Percentiles rank a stretch among this genome's conserved stretches.
Evolutionary conservation across 139 green algal species (phyloP).

Genomic region (Desmodesmus armatus): DNA sequence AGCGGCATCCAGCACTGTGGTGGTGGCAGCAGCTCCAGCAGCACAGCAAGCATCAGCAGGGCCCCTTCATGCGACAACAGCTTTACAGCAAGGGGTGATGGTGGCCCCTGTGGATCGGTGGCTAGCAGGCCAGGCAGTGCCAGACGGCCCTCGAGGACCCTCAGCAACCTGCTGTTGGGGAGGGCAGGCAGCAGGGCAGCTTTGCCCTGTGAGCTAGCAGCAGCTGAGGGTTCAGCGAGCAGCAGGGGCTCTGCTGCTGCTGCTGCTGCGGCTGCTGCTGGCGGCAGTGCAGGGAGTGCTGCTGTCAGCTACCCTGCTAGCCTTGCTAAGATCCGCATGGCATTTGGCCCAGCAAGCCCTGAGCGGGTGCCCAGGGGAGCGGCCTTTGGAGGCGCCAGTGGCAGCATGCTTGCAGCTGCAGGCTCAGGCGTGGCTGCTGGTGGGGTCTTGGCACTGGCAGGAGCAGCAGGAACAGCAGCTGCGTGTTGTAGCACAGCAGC

Average conservation of each 20-base stretch:
- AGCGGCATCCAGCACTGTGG: too few species aligned
- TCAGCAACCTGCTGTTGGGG: slow-evolving; percentile 23
- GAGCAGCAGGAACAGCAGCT: too few species aligned
- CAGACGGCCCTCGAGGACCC: not conserved
- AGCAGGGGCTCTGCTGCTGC: too few species aligned
- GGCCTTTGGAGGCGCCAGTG: too few species aligned
- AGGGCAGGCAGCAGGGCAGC: too few species aligned
- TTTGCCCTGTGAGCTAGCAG: too few species aligned
- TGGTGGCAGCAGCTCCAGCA: not conserved
- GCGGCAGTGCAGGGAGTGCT: not conserved
- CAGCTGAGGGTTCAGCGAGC: too few species aligned
- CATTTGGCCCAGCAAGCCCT: not conserved
- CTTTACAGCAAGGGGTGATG: not conserved
- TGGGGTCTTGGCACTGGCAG: not conserved
- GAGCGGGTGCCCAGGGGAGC: too few species aligned
- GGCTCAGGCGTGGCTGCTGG: not conserved
- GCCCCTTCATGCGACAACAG: not conserved
- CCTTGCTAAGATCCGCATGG: not conserved
- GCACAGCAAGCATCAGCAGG: not conserved
- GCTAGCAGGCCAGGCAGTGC: not conserved
- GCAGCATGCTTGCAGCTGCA: too few species aligned
- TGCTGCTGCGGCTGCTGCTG: not conserved
- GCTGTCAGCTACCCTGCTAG: not conserved
- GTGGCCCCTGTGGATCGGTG: not conserved
- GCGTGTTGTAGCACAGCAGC: too few species aligned